Base-by-base conservation (phyloP, 805 yeast genomes). In the Ogataea philodendri region DNA sequence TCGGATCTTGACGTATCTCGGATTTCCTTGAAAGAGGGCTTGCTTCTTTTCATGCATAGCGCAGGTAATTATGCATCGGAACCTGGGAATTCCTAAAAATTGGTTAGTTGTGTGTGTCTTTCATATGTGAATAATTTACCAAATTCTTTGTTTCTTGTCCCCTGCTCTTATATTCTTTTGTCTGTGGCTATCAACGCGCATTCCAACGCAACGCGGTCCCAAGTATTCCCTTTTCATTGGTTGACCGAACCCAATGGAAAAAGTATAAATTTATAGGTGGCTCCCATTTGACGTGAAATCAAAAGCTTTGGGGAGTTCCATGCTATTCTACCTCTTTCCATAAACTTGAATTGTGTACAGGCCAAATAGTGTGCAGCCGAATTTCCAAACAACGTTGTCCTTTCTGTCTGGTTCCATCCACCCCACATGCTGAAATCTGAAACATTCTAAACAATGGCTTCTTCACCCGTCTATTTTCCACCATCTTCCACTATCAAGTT, bases 361-460 rank as follows among this genome's bases (percentile, higher is more conserved):
- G 23, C 21, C 30, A 7, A 19, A 19, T 35, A 28, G 39, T 35
- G 39, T 24, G 18, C 18, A 8, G 19, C 33, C 39, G 24, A 33
- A 28, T 35, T 28, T 24, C 10, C 15, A 10, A n/a, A 29, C 25
- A 29, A 7, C 17, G 7, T 10, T 14, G 15, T 17, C 5, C 5
- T 7, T 14, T 22, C 17, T 15, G 15, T 23, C 14, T 22, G 7
- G 20, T 15, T 23, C 23, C 22, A 9, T 30, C 16, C 17, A 15
- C 23, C 27, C 28, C 26, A 23, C 26, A n/a, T 22, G 15, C 11
- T 22, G 23, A 15, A 27, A 25, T 16, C 39, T 36, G 39, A 36
- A 36, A 36, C 39, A 36, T 15, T 16, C 16, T 19, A 22, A 32
- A 34, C 37, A 33, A 41, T 42, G 46, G 37, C 41, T 21, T 42